Conservation (phyloP, 495 filamentous ascomycete genomes). For the Xylaria castorea region DNA sequence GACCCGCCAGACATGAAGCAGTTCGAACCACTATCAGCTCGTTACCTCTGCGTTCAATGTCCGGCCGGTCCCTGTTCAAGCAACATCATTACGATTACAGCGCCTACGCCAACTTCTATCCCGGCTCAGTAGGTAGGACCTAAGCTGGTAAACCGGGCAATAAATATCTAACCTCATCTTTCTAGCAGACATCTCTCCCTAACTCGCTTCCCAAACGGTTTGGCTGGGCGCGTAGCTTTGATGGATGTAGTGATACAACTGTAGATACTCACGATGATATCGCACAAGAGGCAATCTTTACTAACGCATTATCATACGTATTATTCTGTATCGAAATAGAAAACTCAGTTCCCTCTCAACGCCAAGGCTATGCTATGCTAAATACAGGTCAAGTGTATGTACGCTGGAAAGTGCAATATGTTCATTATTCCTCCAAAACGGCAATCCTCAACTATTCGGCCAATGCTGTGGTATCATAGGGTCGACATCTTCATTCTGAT, state of each 20-base stretch:
- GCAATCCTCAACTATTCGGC: slow-evolving; percentile 28
- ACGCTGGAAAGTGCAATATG: slow-evolving; percentile 9
- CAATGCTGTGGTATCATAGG: slow-evolving; percentile 36
- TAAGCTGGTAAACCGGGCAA: background rate
- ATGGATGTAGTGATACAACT: background rate
- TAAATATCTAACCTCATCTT: background rate
- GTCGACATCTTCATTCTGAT: slow-evolving; percentile 33
- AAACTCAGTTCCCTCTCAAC: slow-evolving; percentile 15
- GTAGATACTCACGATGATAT: background rate
- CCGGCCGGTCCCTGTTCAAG: no score
- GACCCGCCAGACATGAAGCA: no score
- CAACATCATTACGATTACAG: no score
- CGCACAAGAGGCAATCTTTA: background rate
- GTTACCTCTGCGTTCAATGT: no score
- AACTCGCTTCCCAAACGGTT: background rate
- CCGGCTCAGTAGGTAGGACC: no score
- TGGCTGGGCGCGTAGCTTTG: background rate
- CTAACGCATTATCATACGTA: background rate
- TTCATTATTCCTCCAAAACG: background rate
- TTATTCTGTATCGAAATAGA: background rate
- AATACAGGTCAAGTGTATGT: slow-evolving; percentile 14
- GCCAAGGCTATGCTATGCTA: slow-evolving; percentile 24
- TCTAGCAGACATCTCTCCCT: background rate
- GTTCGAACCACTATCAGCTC: no score
- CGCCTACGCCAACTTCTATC: no score